Conservation (phyloP, 2,329 filamentous ascomycete species). For the Ophiosphaerella narmari region DNA sequence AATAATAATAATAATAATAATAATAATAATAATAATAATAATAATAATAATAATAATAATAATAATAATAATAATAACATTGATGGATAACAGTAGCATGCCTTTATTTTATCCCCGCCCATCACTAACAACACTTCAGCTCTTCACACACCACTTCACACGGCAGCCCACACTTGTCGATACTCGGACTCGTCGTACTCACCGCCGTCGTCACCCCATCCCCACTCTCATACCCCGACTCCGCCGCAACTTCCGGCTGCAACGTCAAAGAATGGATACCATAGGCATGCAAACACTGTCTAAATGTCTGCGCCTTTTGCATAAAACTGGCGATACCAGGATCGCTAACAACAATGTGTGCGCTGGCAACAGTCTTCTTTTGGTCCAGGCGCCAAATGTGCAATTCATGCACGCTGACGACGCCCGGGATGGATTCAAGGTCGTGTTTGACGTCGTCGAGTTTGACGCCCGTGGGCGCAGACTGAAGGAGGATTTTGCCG, state of each 20-base stretch:
- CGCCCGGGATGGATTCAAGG: constrained; percentile 69
- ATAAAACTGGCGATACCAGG: constrained; percentile 63
- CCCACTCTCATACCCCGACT: neutral
- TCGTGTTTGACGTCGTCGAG: constrained; percentile 69
- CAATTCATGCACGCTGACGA: constrained; percentile 71
- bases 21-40: too few relatives aligned
- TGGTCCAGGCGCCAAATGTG: constrained; percentile 77
- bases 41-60: too few relatives aligned
- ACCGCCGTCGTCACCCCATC: constrained; percentile 6
- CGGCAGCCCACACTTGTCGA: constrained; percentile 56
- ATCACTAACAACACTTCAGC: constrained; percentile 52
- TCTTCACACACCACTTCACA: constrained; percentile 59
- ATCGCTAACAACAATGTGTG: constrained; percentile 68
- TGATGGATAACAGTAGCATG: too few relatives aligned
- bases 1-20: too few relatives aligned
- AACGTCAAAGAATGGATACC: constrained; percentile 74
- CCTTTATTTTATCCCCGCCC: neutral
- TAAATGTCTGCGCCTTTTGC: constrained; percentile 64
- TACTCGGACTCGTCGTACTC: constrained; percentile 27
- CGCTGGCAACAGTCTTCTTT: constrained; percentile 69
- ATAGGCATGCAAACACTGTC: constrained; percentile 73
- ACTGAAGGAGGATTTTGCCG: constrained; percentile 70
- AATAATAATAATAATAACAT: too few relatives aligned
- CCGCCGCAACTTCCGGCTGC: constrained; percentile 63
- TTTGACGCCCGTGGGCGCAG: constrained; percentile 64